Evolutionary conservation across 2,329 filamentous ascomycete genomes (phyloP), one percentile per base, ranked within the genome.

Genomic region (Neoascochyta sp.): DNA sequence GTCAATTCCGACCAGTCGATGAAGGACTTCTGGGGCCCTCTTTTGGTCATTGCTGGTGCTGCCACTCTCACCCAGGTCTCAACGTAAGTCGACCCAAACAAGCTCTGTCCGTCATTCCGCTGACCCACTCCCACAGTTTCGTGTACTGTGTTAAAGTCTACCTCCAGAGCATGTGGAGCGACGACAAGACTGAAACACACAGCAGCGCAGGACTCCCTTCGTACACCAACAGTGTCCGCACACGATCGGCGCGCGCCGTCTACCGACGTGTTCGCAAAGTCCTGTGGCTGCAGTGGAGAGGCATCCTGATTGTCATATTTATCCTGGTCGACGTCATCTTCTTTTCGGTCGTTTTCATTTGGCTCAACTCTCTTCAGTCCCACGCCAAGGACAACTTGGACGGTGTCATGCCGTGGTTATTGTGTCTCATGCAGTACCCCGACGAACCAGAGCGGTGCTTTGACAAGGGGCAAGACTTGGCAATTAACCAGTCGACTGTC

Each of bases 111-210:
- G 18, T 13, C 6, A 16, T 7, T 3, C 7, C 14, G 19, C 43
- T 57, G 22, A 55, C 29, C 16, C 8, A 11, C 27, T 12, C 7
- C 12, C n/a, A 24, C 40, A 69, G 62, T 13, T 70, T 72, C 43
- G 71, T 73, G 9, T 96, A 98, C 68, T 96, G 92, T 62, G 83
- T 95, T 65, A 88, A 94, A 57, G 86, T 98, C 27, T 98, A 96
- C 60, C 72, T 98, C 31, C 82, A 81, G 33, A 89, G 89, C 15
- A 71, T 95, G 32, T 70, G 65, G 58, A 75, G 79, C 39, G 86
- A 94, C 59, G 79, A 78, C 47, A 75, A 78, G 32, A 87, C 83
- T 0, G 80, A 81, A 21, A 65, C 63, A 28, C 80, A 71, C 36
- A 64, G 54, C 32, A 74, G 75, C 50, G 87, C 85, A 3, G 76